Evolutionary conservation across 768 basidiomycete species (phyloP), one percentile per base, ranked within the genome.

Genomic region (Termitomyces sp.): DNA sequence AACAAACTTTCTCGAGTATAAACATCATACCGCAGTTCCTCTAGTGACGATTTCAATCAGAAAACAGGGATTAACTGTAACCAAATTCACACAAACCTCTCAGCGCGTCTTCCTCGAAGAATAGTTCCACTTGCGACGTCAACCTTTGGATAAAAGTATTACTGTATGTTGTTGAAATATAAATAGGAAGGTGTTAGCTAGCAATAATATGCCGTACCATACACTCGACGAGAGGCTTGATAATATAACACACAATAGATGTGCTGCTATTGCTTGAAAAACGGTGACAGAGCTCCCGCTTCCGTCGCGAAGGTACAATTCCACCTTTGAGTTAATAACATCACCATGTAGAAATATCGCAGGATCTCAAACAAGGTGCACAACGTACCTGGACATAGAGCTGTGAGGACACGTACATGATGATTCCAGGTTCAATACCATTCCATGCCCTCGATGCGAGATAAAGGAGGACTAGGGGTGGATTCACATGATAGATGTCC

Each of bases 371-470:
- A 12, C 33, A 12, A 20, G 49, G 4, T 40, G n/a, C 13, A 10
- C 13, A 14, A 30, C 58, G 9, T 56, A 64, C 60, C 50, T 61
- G 54, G 10, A 57, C 28, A 50, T 41, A 61, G 12, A 64, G 58
- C 16, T 51, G 63, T 4, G 60, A 59, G 5, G 63, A 59, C 18
- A 64, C 59, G 20, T 64, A 60, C 13, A 64, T 56, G 2, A 9
- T 55, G 8, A 64, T 60, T 28, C 58, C 63, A 59, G 63, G 63
- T 53, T 61, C 63, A 14, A 64, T 55, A 1, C 50, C 58, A 28
- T 52, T 62, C 63, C 63, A 64, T 9, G 44, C 58, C 14, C 61
- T 59, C 20, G 55, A 53, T 12, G 38, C 30, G 16, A 64, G 28
- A 46, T 54, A 61, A 12, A 64, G 32, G 16, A 59, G n/a, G 14